Percentiles rank a stretch among this genome's conserved stretches.
Evolutionary conservation across 495 filamentous ascomycete genomes (phyloP).

Genomic region (Usnea hakonensis): DNA sequence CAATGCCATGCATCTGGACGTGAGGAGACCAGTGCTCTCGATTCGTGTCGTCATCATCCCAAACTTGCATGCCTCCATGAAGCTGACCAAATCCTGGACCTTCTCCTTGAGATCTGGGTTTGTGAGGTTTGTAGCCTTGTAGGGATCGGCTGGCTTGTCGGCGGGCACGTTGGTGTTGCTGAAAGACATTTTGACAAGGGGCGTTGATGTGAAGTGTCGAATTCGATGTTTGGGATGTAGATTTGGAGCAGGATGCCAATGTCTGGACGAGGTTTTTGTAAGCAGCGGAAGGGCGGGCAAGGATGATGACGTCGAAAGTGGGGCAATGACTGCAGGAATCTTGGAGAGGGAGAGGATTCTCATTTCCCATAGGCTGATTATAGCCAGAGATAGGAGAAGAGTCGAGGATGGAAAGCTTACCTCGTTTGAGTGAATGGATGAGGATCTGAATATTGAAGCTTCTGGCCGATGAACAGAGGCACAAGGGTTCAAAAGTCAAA

Average conservation of each 20-base stretch:
- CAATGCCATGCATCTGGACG: conserved; percentile 82
- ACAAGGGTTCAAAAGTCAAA: no score
- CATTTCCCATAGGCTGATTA: background rate
- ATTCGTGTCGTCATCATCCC: conserved; percentile 67
- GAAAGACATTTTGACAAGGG: conserved; percentile 33
- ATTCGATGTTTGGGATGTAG: background rate
- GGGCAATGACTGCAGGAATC: background rate
- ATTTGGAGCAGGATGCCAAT: background rate
- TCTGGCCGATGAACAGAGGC: no score
- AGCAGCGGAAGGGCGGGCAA: conserved; percentile 3
- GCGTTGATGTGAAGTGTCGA: background rate
- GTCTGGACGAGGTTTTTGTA: conserved; percentile 2
- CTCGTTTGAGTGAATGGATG: no score
- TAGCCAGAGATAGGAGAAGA: no score
- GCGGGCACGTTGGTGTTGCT: conserved; percentile 54
- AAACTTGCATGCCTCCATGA: conserved; percentile 82
- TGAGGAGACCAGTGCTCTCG: conserved; percentile 63
- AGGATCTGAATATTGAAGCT: no score
- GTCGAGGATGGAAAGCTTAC: no score
- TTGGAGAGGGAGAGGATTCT: background rate
- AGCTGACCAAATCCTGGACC: conserved; percentile 73
- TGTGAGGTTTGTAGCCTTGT: conserved; percentile 64
- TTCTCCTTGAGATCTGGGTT: conserved; percentile 61
- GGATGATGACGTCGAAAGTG: conserved; percentile 11
- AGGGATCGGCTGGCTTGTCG: conserved; percentile 64